phyloP scores from a whole-genome alignment of 345 rosid genomes.

The Brassica incana region DNA sequence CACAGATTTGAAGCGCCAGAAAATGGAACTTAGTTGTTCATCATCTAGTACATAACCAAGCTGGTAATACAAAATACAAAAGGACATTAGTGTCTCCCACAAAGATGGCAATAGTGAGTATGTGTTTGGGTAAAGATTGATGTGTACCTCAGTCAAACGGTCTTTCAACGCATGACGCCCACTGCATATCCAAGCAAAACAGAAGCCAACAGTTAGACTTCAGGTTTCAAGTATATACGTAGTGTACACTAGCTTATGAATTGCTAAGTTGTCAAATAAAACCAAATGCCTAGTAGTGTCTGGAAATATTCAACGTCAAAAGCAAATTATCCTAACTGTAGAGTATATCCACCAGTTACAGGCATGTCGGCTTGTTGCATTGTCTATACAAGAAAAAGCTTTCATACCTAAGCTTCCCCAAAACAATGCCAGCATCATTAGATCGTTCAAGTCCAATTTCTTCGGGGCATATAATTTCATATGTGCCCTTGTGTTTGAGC shows the following conservation, averaged over 20 bases:
- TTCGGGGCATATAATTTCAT: slow-evolving; percentile 87
- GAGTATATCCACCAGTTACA: slow-evolving; percentile 1
- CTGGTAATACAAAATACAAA: slow-evolving; percentile 45
- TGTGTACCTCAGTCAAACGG: slow-evolving; percentile 71
- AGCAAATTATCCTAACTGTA: not conserved
- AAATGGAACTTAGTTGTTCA: slow-evolving; percentile 66
- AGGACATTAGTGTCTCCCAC: slow-evolving; percentile 21
- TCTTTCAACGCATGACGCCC: slow-evolving; percentile 92
- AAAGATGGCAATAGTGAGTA: not conserved
- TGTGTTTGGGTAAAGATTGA: not conserved
- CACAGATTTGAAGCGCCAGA: slow-evolving; percentile 89
- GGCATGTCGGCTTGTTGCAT: not conserved
- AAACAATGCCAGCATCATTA: slow-evolving; percentile 87
- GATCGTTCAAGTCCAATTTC: slow-evolving; percentile 90
- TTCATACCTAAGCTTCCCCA: slow-evolving; percentile 84
- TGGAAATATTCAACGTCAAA: not conserved
- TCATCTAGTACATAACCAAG: slow-evolving; percentile 82
- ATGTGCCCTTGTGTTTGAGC: slow-evolving; percentile 88
- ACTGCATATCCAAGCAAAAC: slow-evolving; percentile 44
- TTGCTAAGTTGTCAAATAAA: not conserved
- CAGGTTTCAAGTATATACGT: slow-evolving; percentile 7
- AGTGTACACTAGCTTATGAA: slow-evolving; percentile 4
- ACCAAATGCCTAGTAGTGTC: not conserved
- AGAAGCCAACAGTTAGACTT: slow-evolving; percentile 20
- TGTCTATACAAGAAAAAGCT: not conserved